These are phyloP conservation scores for Fonsecaea monophora DNA, from an alignment of 2,329 filamentous ascomycete genomes.

Conservation along the genomic window DNA sequence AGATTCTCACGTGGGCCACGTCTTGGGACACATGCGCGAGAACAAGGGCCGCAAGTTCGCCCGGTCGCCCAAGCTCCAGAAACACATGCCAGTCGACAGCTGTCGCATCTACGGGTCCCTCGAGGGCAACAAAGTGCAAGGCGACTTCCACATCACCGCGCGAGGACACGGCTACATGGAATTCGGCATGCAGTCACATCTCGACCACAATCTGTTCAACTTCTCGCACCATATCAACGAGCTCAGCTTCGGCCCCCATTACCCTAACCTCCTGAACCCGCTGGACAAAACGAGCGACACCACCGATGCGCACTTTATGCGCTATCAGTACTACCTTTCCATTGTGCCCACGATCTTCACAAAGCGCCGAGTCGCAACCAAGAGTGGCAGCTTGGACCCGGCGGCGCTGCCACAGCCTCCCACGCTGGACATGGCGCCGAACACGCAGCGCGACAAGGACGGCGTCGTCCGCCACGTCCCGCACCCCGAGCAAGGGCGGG, in stretches of 20 bases:
- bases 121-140: slow-evolving; percentile 95
- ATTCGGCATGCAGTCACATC: slow-evolving; percentile 67
- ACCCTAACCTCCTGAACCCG: slow-evolving; percentile 89
- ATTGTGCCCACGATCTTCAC: slow-evolving; percentile 94
- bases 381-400: slow-evolving; percentile 50
- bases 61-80: slow-evolving; percentile 73
- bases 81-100: slow-evolving; percentile 67
- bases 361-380: slow-evolving; percentile 51
- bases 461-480: slow-evolving; percentile 35
- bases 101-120: slow-evolving; percentile 90
- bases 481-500: slow-evolving; percentile 37
- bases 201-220: slow-evolving; percentile 92
- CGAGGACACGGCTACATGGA: slow-evolving; percentile 93
- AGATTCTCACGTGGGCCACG: slow-evolving; percentile 90
- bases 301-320: slow-evolving; percentile 82
- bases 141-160: slow-evolving; percentile 97
- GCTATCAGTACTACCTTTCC: slow-evolving; percentile 97
- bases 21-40: slow-evolving; percentile 74
- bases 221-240: slow-evolving; percentile 97
- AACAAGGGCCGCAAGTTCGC: slow-evolving; percentile 70
- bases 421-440: slow-evolving; percentile 46
- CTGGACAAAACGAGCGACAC: slow-evolving; percentile 87
- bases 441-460: slow-evolving; percentile 44
- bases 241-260: slow-evolving; percentile 95
- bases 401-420: slow-evolving; percentile 46